Evolutionary conservation across 305 asterid species (phyloP).

Genomic region (Plantago rigida): DNA sequence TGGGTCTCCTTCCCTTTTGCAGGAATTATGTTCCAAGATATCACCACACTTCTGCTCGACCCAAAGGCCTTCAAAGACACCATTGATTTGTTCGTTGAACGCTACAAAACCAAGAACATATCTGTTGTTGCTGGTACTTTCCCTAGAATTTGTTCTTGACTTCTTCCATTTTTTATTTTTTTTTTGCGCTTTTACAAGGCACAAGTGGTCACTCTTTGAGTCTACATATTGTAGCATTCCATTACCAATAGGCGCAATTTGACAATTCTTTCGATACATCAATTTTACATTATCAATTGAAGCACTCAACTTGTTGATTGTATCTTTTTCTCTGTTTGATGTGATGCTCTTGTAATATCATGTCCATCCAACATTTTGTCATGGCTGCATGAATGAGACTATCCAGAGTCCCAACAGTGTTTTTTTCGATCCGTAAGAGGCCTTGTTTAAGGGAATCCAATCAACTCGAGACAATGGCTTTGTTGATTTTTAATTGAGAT

Average conservation of each 20-base stretch:
- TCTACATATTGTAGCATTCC: neutral
- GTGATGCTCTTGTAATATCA: too few relatives aligned
- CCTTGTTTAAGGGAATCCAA: too few relatives aligned
- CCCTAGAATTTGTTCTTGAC: neutral
- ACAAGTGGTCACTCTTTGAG: neutral
- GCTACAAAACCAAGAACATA: conserved; percentile 53
- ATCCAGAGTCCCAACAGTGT: too few relatives aligned
- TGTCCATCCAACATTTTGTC: too few relatives aligned
- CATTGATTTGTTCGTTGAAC: conserved; percentile 70
- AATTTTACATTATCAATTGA: too few relatives aligned
- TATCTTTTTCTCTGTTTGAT: too few relatives aligned
- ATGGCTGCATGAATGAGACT: too few relatives aligned
- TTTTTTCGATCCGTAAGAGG: too few relatives aligned
- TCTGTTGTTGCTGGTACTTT: conserved; percentile 66
- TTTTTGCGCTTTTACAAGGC: too few relatives aligned
- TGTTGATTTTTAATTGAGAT: neutral
- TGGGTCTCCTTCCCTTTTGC: conserved; percentile 3
- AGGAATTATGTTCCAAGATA: conserved; percentile 90
- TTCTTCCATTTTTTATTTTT: neutral
- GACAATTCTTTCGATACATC: too few relatives aligned
- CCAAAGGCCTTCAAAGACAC: conserved; percentile 69
- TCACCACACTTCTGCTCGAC: conserved; percentile 65
- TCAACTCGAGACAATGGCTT: neutral
- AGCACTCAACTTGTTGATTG: too few relatives aligned
- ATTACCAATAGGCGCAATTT: neutral